Evolutionary conservation across 192 early-diverging fungal species (phyloP).

Genomic region (Mortierella claussenii): DNA sequence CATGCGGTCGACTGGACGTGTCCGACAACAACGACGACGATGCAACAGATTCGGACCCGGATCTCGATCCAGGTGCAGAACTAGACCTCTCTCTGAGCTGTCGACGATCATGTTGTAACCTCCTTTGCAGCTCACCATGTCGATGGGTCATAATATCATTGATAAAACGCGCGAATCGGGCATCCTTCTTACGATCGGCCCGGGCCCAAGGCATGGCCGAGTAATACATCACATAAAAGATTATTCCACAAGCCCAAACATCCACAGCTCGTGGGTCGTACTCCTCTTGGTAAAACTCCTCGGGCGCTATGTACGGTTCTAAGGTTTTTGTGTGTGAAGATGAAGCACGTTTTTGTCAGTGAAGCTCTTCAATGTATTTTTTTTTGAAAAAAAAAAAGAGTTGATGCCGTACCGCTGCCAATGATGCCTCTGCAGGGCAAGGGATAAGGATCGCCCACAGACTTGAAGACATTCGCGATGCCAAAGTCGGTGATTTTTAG

Average conservation of each 20-base stretch:
- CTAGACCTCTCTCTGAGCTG: not conserved
- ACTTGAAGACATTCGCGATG: constrained; percentile 73
- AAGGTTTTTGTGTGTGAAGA: not conserved
- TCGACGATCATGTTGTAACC: constrained; percentile 18
- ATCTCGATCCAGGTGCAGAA: no score
- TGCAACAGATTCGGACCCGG: not conserved
- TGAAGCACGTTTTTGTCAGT: not conserved
- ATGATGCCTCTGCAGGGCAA: constrained; percentile 75
- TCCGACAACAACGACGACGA: not conserved
- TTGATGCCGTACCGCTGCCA: constrained; percentile 72
- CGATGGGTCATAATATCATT: constrained; percentile 29
- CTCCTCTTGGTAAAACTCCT: constrained; percentile 69
- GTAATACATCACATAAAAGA: constrained; percentile 47
- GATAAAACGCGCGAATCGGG: constrained; percentile 17
- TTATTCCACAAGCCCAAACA: constrained; percentile 48
- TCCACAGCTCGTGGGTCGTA: constrained; percentile 76
- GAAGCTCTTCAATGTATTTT: not conserved
- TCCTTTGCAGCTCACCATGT: constrained; percentile 12
- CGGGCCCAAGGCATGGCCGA: constrained; percentile 50
- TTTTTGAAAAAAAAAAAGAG: not conserved
- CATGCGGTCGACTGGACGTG: constrained; percentile 6
- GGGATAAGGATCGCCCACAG: constrained; percentile 66
- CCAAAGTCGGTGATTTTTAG: constrained; percentile 90
- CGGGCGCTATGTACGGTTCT: constrained; percentile 89
- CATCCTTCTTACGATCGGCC: constrained; percentile 36